These are phyloP conservation scores for Themeda triandra DNA, from an alignment of 176 grass and related monocot species.

Conservation along the genomic window DNA sequence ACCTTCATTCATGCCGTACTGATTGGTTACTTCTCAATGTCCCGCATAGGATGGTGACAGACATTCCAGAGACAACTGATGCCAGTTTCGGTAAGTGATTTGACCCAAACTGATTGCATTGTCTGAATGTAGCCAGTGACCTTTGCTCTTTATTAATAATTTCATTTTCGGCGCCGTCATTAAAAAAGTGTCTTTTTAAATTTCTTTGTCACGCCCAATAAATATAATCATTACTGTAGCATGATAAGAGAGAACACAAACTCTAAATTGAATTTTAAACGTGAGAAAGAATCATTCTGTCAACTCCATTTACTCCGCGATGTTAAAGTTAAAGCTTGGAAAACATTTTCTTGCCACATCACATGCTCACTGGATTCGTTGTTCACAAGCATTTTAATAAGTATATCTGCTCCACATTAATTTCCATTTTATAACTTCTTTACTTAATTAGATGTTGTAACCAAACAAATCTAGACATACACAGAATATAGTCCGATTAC, in stretches of 20 bases:
- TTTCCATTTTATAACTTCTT: neutral
- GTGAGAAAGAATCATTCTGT: neutral
- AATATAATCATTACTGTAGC: neutral
- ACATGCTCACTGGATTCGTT: neutral
- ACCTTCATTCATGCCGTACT: constrained; percentile 19
- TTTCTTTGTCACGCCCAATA: neutral
- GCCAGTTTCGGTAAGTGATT: constrained; percentile 75
- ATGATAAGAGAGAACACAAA: constrained; percentile 1
- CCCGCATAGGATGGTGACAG: constrained; percentile 87
- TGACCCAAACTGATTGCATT: neutral
- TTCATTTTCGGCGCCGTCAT: constrained; percentile 1
- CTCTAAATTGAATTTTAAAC: neutral
- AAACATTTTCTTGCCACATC: neutral
- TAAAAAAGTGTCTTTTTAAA: neutral
- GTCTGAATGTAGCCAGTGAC: neutral
- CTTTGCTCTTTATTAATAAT: neutral
- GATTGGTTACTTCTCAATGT: constrained; percentile 29
- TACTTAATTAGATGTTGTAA: neutral
- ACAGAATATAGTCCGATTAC: neutral
- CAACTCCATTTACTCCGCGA: neutral
- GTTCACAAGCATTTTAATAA: neutral
- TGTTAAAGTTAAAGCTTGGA: neutral
- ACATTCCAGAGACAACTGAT: constrained; percentile 90
- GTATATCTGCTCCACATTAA: neutral
- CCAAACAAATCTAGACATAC: neutral